These are phyloP conservation scores for Tulasnella sp. DNA, from an alignment of 768 basidiomycete species.

Conservation along the genomic window DNA sequence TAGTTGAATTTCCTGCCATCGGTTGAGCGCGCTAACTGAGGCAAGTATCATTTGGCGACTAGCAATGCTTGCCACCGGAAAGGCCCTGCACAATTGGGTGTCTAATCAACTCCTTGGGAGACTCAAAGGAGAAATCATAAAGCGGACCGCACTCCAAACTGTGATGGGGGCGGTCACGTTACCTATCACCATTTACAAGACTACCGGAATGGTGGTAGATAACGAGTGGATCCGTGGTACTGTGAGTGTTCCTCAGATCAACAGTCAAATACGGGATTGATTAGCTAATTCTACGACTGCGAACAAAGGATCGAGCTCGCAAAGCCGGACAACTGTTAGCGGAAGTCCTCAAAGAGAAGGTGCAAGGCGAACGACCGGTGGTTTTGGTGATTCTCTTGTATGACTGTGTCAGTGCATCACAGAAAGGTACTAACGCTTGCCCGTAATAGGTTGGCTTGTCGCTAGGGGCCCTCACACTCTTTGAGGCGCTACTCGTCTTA, in stretches of 20 bases:
- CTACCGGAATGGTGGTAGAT: constrained; percentile 22
- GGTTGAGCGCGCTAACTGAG: not conserved
- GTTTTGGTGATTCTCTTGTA: constrained; percentile 26
- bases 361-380: constrained; percentile 35
- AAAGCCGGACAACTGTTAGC: constrained; percentile 35
- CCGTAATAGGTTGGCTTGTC: constrained; percentile 30
- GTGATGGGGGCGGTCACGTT: constrained; percentile 30
- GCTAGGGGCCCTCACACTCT: constrained; percentile 31
- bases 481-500: constrained; percentile 28
- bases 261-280: not conserved
- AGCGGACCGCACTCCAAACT: constrained; percentile 32
- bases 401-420: not conserved
- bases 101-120: constrained; percentile 22
- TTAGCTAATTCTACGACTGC: constrained; percentile 5
- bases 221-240: constrained; percentile 23
- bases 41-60: not conserved
- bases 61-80: constrained; percentile 26
- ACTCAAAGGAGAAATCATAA: constrained; percentile 32
- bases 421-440: not conserved
- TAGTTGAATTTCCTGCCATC: not conserved
- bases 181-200: constrained; percentile 21
- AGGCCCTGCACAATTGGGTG: constrained; percentile 25
- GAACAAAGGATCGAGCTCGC: constrained; percentile 31
- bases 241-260: constrained; percentile 15
- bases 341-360: constrained; percentile 32